Base-by-base conservation (phyloP, 2,329 filamentous ascomycete species). In the Aspergillus clavatus region DNA sequence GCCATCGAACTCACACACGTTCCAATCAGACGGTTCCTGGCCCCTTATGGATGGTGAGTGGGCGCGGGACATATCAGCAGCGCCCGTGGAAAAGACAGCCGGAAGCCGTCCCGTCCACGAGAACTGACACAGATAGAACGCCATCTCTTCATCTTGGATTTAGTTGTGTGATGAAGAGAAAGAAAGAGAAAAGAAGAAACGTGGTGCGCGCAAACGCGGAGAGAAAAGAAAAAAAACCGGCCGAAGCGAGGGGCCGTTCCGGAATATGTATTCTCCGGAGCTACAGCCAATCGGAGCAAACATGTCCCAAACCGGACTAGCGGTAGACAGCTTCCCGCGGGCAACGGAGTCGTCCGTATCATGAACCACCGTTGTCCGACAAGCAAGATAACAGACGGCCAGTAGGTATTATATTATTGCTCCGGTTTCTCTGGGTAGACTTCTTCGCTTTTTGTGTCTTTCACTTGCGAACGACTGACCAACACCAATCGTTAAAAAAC, bases 111-210 rank as follows among this genome's bases (percentile, higher is more conserved):
- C 53, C 46, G 48, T 56, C 61, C 58, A 62, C 63, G 63, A 66
- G 63, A 63, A 57, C 63, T 65, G 62, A 59, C 38, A 53, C 56
- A 63, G 62, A 49, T 53, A 53, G 50, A 49, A 56, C 58, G 59
- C 59, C 62, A 51, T 60, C 59, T 66, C 63, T 64, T 66, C 63
- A 66, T 66, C 56, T 66, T 66, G 63, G 63, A 65, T 65, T 66
- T 66, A 66, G 63, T 66, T 66, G 63, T 66, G 63, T 66, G 62
- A 66, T 55, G 59, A 63, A 55, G 52, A 58, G 55, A 58, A 50
- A 41, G 55, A 51, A 40, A 40, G 50, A 36, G 18, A 33, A 51
- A 31, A 47, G 27, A 45, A 50, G 40, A 57, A 54, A 54, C 55
- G 50, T 21, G 29, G 36, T 14, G 31, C 22, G 21, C 23, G 29